Evolutionary conservation across 1,139 yeast genomes (phyloP).

Genomic region (Saccharomyces hybrid): DNA sequence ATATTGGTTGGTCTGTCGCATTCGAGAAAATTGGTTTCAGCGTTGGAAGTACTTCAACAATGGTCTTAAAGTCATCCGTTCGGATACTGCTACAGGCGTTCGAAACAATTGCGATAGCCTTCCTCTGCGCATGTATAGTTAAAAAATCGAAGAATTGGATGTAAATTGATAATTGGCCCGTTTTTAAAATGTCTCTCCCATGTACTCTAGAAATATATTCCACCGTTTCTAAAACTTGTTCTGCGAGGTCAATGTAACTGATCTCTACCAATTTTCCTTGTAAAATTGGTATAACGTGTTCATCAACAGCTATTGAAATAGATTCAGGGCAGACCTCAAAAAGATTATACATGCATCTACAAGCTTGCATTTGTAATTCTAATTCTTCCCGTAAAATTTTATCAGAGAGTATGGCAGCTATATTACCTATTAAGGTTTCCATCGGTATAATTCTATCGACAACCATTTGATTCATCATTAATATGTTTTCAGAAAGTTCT

Average conservation of each 20-base stretch:
- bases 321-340: constrained; percentile 69
- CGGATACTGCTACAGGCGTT: constrained; percentile 56
- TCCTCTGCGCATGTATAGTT: constrained; percentile 82
- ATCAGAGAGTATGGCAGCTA: constrained; percentile 54
- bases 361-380: constrained; percentile 75
- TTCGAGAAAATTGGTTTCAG: constrained; percentile 55
- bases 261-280: constrained; percentile 66
- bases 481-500: constrained; percentile 52
- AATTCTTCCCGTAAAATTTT: constrained; percentile 55
- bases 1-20: constrained; percentile 40
- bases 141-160: constrained; percentile 78
- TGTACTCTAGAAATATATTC: constrained; percentile 58
- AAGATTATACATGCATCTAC: constrained; percentile 76
- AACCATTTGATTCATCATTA: constrained; percentile 60
- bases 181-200: constrained; percentile 42
- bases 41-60: constrained; percentile 50
- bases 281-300: constrained; percentile 60
- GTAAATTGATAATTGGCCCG: constrained; percentile 61
- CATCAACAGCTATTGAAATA: constrained; percentile 54
- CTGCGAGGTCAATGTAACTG: constrained; percentile 82
- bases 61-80: constrained; percentile 37
- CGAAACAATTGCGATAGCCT: constrained; percentile 70
- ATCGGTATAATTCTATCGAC: constrained; percentile 64
- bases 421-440: constrained; percentile 44
- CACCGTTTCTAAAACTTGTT: constrained; percentile 75